A percentile compares a stretch with the other conserved stretches of the same genome.
Evolutionary conservation across 352 stramenopile genomes (phyloP).

Genomic region (Phytophthora podocarpi): DNA sequence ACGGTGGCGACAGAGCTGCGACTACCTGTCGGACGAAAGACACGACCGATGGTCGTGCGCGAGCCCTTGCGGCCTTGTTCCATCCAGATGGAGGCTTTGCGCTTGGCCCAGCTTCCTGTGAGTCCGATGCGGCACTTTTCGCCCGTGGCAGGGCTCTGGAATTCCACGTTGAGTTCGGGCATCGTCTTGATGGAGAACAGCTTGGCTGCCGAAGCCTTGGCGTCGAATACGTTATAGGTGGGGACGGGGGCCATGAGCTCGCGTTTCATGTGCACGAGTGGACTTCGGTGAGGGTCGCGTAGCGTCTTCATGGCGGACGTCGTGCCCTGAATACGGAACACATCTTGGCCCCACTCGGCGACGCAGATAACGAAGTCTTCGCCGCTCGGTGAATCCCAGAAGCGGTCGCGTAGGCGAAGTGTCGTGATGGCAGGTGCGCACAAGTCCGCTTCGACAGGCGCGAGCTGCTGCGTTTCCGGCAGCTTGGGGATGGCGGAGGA

Average conservation of each 20-base stretch:
- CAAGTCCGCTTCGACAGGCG: conserved; percentile 22
- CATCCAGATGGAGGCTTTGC: conserved; percentile 45
- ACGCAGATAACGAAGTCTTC: conserved; percentile 45
- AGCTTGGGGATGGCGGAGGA: conserved; percentile 35
- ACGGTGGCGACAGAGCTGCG: conserved; percentile 26
- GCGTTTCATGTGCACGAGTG: conserved; percentile 49
- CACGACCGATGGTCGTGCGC: conserved; percentile 32
- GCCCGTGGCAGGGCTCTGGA: conserved; percentile 23
- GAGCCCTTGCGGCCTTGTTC: conserved; percentile 28
- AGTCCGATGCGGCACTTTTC: conserved; percentile 44
- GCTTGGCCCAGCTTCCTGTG: conserved; percentile 33
- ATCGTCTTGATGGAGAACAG: conserved; percentile 45
- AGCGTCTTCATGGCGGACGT: conserved; percentile 44
- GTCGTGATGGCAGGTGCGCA: conserved; percentile 38
- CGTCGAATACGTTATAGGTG: conserved; percentile 46
- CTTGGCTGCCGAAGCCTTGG: conserved; percentile 31
- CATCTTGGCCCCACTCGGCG: conserved; percentile 31
- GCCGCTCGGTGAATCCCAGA: conserved; percentile 31
- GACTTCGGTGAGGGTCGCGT: conserved; percentile 23
- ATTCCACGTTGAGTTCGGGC: conserved; percentile 41
- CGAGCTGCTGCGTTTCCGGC: conserved; percentile 24
- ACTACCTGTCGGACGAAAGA: conserved; percentile 34
- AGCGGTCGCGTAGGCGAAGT: conserved; percentile 43
- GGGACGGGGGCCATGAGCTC: conserved; percentile 39
- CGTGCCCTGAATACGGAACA: conserved; percentile 46